These are phyloP conservation scores for Boletus reticuloceps DNA, from an alignment of 768 basidiomycete genomes.

Conservation along the genomic window DNA sequence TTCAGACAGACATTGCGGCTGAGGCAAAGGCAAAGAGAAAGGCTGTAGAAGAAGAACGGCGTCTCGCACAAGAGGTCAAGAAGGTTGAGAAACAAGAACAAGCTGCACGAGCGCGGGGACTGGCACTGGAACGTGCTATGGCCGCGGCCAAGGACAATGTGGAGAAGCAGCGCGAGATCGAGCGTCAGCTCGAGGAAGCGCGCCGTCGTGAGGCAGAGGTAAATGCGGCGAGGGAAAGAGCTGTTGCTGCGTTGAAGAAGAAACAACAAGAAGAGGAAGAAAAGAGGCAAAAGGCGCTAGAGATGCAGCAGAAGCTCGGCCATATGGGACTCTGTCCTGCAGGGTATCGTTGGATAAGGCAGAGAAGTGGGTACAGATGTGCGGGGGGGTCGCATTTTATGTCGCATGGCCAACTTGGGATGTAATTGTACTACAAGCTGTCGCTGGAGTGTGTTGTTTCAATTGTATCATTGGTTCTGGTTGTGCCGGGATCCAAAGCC, in stretches of 20 bases:
- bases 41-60: constrained; percentile 19
- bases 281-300: constrained; percentile 17
- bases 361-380: constrained; percentile 43
- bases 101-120: constrained; percentile 8
- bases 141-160: constrained; percentile 17
- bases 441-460: no score
- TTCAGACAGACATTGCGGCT: constrained; percentile 39
- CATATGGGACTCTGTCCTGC: constrained; percentile 48
- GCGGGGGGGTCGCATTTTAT: constrained; percentile 46
- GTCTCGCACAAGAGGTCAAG: constrained; percentile 18
- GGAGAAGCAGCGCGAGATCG: constrained; percentile 21
- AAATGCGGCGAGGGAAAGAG: constrained; percentile 24
- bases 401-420: constrained; percentile 6
- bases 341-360: constrained; percentile 47
- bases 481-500: no score
- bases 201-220: constrained; percentile 28
- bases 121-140: constrained; percentile 19
- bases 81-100: constrained; percentile 9
- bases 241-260: constrained; percentile 27
- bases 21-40: constrained; percentile 17
- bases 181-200: constrained; percentile 28
- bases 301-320: constrained; percentile 43
- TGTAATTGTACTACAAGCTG: neutral
- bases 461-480: no score
- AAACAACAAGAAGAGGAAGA: constrained; percentile 40